A percentile compares a stretch with the other conserved stretches of the same genome.
Conservation (phyloP, 768 basidiomycete genomes). For the Gymnopilus junonius region DNA sequence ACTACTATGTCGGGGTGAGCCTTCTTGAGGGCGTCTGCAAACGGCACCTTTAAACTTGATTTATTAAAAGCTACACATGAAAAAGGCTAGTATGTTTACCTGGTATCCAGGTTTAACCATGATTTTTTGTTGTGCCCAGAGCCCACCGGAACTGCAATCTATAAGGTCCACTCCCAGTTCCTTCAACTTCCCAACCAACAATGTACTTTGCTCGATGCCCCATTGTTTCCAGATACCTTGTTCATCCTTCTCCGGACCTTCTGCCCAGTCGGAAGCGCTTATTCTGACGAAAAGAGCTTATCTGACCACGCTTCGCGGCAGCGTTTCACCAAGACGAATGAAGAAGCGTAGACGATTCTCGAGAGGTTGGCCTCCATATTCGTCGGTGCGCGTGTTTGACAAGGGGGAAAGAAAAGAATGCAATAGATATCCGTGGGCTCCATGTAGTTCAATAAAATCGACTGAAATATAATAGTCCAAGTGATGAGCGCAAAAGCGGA, state of each 20-base stretch:
- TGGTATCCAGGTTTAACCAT: conserved; percentile 61
- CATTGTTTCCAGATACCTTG: conserved; percentile 66
- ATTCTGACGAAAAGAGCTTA: conserved; percentile 73
- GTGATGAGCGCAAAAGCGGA: background rate
- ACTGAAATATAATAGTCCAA: conserved; percentile 36
- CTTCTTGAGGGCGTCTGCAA: conserved; percentile 68
- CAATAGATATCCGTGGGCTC: conserved; percentile 72
- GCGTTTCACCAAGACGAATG: conserved; percentile 55
- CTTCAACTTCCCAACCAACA: conserved; percentile 58
- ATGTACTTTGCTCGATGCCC: conserved; percentile 78
- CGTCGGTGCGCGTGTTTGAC: conserved; percentile 72
- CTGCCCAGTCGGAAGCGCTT: conserved; percentile 71
- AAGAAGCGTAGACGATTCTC: conserved; percentile 76
- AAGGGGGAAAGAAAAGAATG: conserved; percentile 75
- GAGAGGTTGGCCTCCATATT: conserved; percentile 70
- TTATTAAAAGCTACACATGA: background rate
- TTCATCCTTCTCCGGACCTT: conserved; percentile 56
- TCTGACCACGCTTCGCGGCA: conserved; percentile 61
- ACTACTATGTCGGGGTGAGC: conserved; percentile 58
- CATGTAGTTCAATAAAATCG: conserved; percentile 76
- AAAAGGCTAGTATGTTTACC: conserved; percentile 35
- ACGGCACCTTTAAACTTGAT: conserved; percentile 56
- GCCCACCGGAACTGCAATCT: conserved; percentile 73
- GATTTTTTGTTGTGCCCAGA: conserved; percentile 65
- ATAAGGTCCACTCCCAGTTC: conserved; percentile 76